Evolutionary conservation across 768 basidiomycete genomes (phyloP), one percentile per base, ranked within the genome.

Genomic region (Suillus spraguei): DNA sequence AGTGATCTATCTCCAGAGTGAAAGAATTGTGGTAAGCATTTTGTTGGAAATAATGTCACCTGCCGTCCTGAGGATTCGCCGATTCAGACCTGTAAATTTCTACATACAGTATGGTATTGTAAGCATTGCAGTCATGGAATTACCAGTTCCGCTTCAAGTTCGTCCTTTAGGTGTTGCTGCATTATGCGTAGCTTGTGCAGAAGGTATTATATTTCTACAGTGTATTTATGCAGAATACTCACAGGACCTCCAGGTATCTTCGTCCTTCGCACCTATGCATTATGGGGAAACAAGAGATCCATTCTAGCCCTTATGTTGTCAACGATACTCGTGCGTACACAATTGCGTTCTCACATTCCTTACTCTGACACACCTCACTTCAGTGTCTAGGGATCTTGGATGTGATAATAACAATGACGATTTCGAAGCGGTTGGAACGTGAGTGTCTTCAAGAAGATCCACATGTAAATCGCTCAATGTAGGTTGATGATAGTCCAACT

Each of bases 1-100:
- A 53, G 52, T 53, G 52, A 53, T n/a, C 11, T 32, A 53, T 53
- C 52, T 53, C 52, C 52, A 11, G 6, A 53, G n/a, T 53, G 52
- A 53, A 53, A 20, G 35, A 1, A 13, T 35, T n/a, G 20, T 53
- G 52, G 52, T 53, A 20, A 53, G 52, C 52, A 53, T 11, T n/a
- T n/a, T 53, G 20, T 33, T 6, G 52, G 20, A 35, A 53, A 53
- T 53, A 10, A n/a, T n/a, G 20, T 53, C 17, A 11, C 50, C 17
- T 20, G 50, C 52, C 20, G 11, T 20, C 20, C 33, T 35, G 52
- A 53, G 20, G 11, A 35, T 35, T 53, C 32, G 3, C 52, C 20
- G 33, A 53, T 35, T 20, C 13, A 53, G 52, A 53, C 52, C 35
- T 53, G 52, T n/a, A 53, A 53, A 33, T 11, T 16, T 11, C 52